These are phyloP conservation scores for Lachnellula subtilissima DNA, from an alignment of 2,329 filamentous ascomycete genomes.

Conservation along the genomic window DNA sequence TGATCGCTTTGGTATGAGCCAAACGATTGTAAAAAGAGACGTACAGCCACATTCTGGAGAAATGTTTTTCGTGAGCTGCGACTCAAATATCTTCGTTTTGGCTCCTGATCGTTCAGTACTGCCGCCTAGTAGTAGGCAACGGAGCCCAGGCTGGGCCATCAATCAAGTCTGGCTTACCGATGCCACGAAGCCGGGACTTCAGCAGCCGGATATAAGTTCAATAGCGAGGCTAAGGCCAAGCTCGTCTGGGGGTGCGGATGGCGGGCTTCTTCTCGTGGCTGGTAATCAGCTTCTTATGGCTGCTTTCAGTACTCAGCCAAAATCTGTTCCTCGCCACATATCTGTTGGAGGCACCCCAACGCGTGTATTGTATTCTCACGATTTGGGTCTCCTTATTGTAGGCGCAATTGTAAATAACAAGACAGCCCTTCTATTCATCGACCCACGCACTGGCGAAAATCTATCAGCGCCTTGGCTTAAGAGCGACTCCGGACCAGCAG, in stretches of 20 bases:
- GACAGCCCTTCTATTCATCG: conserved; percentile 52
- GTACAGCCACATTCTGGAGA: conserved; percentile 11
- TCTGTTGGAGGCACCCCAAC: conserved; percentile 35
- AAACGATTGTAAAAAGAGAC: conserved; percentile 24
- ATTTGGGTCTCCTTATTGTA: conserved; percentile 50
- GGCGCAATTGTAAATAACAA: conserved; percentile 40
- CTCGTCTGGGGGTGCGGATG: conserved; percentile 11
- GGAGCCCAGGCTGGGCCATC: conserved; percentile 8
- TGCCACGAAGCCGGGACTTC: conserved; percentile 40
- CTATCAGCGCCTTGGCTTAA: conserved; percentile 39
- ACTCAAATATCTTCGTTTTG: conserved; percentile 37
- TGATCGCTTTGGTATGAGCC: conserved; percentile 25
- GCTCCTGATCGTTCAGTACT: conserved; percentile 1
- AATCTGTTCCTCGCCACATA: conserved; percentile 47
- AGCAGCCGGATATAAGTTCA: conserved; percentile 45
- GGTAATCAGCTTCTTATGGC: conserved; percentile 48
- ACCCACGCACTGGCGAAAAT: conserved; percentile 49
- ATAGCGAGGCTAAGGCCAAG: conserved; percentile 40
- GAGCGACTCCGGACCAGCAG: conserved; percentile 37
- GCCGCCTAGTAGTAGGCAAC: not conserved
- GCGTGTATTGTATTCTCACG: conserved; percentile 50
- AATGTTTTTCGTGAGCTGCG: conserved; percentile 44
- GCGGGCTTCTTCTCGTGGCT: conserved; percentile 44
- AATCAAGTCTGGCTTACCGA: conserved; percentile 49
- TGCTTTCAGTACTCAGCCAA: conserved; percentile 43